These are phyloP conservation scores for Chaetomiaceae sp. DNA, from an alignment of 2,329 filamentous ascomycete genomes.

Conservation along the genomic window DNA sequence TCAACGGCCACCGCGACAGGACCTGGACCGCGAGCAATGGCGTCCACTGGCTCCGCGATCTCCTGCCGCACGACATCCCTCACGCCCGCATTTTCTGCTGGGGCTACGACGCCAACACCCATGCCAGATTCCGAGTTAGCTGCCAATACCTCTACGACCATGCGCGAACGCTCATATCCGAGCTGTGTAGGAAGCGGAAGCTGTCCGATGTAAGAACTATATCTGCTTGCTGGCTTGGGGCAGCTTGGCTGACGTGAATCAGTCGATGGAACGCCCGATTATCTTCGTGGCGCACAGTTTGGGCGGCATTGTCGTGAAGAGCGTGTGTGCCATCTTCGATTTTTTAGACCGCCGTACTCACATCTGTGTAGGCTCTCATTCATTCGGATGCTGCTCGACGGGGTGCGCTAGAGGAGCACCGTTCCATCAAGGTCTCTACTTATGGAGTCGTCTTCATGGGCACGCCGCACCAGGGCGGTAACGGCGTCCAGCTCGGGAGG, in stretches of 20 bases:
- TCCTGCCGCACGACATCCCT: slow-evolving; percentile 51
- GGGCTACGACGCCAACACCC: slow-evolving; percentile 66
- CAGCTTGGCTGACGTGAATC: too few species aligned
- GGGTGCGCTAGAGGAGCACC: too few species aligned
- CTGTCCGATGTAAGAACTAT: slow-evolving; percentile 15
- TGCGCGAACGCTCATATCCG: slow-evolving; percentile 29
- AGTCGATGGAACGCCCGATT: too few species aligned
- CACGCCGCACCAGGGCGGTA: too few species aligned
- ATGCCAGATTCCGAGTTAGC: slow-evolving; percentile 25
- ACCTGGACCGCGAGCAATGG: slow-evolving; percentile 54
- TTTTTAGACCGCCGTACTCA: too few species aligned
- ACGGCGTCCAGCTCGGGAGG: slow-evolving; percentile 23
- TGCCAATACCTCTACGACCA: slow-evolving; percentile 31
- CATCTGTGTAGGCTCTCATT: too few species aligned
- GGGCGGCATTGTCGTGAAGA: too few species aligned
- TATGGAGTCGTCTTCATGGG: too few species aligned
- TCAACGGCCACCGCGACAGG: slow-evolving; percentile 57
- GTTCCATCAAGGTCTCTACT: too few species aligned
- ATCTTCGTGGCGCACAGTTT: too few species aligned
- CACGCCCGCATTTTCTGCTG: slow-evolving; percentile 62
- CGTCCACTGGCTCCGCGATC: slow-evolving; percentile 61
- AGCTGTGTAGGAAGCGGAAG: slow-evolving; percentile 28
- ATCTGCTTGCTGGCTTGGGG: background rate
- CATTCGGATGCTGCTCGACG: too few species aligned
- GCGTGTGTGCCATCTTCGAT: too few species aligned